Evolutionary conservation across 78 protist genomes (phyloP).

Genomic region (Emiliania huxleyi): DNA sequence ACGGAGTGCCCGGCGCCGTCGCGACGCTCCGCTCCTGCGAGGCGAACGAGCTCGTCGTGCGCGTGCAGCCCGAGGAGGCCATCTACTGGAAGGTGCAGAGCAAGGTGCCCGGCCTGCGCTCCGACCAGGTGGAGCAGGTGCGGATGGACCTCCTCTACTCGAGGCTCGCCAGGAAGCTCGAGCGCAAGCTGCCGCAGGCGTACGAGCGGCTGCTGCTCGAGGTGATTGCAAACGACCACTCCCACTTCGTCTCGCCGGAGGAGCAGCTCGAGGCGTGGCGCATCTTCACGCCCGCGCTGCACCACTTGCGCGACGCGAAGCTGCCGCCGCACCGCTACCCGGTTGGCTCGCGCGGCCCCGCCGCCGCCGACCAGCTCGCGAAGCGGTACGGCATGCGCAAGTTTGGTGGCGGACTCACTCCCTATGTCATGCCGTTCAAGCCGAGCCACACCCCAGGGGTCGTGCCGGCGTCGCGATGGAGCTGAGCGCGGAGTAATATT

Average conservation of each 20-base stretch:
- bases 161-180: not conserved
- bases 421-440: not conserved
- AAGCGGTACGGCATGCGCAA: not conserved
- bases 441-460: too few species aligned
- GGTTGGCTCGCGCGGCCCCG: constrained; percentile 68
- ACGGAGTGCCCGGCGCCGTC: constrained; percentile 28
- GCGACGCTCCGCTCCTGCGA: not conserved
- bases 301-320: constrained; percentile 60
- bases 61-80: constrained; percentile 95
- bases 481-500: too few species aligned
- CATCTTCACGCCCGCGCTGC: constrained; percentile 85
- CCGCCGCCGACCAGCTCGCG: constrained; percentile 37
- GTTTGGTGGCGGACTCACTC: not conserved
- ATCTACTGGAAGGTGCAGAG: constrained; percentile 81
- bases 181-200: not conserved
- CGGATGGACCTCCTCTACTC: not conserved
- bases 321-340: constrained; percentile 63
- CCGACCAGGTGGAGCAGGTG: not conserved
- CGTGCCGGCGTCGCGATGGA: too few species aligned
- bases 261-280: constrained; percentile 93
- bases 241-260: constrained; percentile 80
- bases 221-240: not conserved
- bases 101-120: constrained; percentile 73
- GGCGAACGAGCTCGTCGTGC: constrained; percentile 88
- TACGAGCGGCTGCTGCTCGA: constrained; percentile 17